These are phyloP conservation scores for Domatiomyces catenatus DNA, from an alignment of 2,329 filamentous ascomycete genomes.

Conservation along the genomic window DNA sequence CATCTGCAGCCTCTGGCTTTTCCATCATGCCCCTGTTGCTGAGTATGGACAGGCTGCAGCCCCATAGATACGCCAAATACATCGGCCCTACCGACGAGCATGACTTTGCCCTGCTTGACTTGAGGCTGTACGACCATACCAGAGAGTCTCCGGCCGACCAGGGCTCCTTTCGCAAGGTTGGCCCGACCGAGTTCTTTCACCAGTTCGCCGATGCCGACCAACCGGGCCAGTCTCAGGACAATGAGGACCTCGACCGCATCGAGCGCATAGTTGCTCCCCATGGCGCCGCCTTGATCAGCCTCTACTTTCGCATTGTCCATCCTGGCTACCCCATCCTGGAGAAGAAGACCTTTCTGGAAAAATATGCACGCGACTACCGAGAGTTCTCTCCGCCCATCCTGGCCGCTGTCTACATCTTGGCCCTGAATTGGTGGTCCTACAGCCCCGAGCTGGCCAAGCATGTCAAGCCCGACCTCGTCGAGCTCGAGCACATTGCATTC, in stretches of 20 bases:
- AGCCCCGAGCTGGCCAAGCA: slow-evolving; percentile 19
- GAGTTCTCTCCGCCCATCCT: slow-evolving; percentile 64
- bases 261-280: slow-evolving; percentile 62
- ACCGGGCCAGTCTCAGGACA: slow-evolving; percentile 14
- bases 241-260: slow-evolving; percentile 27
- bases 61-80: slow-evolving; percentile 17
- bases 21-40: slow-evolving; percentile 7
- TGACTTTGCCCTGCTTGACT: slow-evolving; percentile 16
- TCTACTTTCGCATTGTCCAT: slow-evolving; percentile 71
- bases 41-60: slow-evolving; percentile 17
- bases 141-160: slow-evolving; percentile 14
- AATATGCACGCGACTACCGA: slow-evolving; percentile 55
- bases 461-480: slow-evolving; percentile 16
- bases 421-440: slow-evolving; percentile 76
- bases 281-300: slow-evolving; percentile 59
- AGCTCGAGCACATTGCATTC: slow-evolving; percentile 14
- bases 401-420: slow-evolving; percentile 67
- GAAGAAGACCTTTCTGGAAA: slow-evolving; percentile 64
- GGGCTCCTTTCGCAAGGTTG: slow-evolving; percentile 17
- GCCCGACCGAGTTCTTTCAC: slow-evolving; percentile 16
- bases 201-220: slow-evolving; percentile 16
- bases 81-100: slow-evolving; percentile 18
- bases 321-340: slow-evolving; percentile 71
- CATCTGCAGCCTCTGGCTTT: not conserved
- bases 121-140: slow-evolving; percentile 16